Evolutionary conservation across 495 filamentous ascomycete species (phyloP), one percentile per base, ranked within the genome.

Genomic region (Pyronema omphalodes): DNA sequence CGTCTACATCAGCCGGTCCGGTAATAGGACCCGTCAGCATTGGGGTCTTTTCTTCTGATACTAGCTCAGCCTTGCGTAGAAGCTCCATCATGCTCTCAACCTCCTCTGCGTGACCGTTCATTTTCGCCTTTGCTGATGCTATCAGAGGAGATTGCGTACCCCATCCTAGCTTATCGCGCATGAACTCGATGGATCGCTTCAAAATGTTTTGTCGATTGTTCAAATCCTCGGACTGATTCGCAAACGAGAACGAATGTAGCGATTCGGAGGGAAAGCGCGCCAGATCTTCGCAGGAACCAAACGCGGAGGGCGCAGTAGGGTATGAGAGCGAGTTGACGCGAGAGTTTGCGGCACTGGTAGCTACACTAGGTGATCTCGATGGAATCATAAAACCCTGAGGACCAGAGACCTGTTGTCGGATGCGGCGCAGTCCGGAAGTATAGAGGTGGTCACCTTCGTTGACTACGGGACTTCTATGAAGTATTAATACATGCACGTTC

Each of bases 191-290:
- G 11, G 88, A 93, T 52, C 88, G 74, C 65, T 94, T 95, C 60
- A 99, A 65, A 15, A 94, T 82, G 69, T 87, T 95, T 64, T 96
- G 93, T 45, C 93, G 78, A 63, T 73, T 94, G 62, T 93, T 84
- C 44, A 83, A 72, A 60, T 95, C 88, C 63, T 94, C 89, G 5
- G 88, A 88, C 67, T 94, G 89, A 55, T 94, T 86, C 3, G 93
- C 86, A 67, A 99, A 99, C 34, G 93, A 96, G 70, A 99, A 99
- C 0, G 93, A 96, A 66, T 99, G 91, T 54, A 99, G 69, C 0
- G 91, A 99, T 67, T 99, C 91, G 60, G 84, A 84, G 1, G 93
- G 89, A 64, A 96, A 99, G 44, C 88, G 78, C 44, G 79, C 78
- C 34, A 99, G 77, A 61, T 96, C 91, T 74, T 96, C 91, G 60